These are phyloP conservation scores for Nemania bipapillata DNA, from an alignment of 2,329 filamentous ascomycete genomes.

Conservation along the genomic window DNA sequence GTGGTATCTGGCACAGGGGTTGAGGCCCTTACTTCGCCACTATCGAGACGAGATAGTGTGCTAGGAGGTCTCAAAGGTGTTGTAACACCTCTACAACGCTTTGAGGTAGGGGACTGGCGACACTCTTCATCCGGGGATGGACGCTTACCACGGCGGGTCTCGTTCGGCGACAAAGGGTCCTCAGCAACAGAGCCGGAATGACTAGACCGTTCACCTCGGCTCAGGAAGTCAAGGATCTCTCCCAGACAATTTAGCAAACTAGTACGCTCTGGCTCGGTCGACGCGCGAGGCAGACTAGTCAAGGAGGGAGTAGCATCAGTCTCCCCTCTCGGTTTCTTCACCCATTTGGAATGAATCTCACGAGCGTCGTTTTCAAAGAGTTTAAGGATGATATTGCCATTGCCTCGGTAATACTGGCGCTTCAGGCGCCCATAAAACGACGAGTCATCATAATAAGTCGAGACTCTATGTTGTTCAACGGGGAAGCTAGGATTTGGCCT, in stretches of 20 bases:
- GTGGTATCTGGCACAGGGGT: constrained; percentile 39
- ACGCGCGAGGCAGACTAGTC: constrained; percentile 41
- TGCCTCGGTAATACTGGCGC: constrained; percentile 42
- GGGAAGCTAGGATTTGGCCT: constrained; percentile 41
- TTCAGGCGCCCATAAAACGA: constrained; percentile 44
- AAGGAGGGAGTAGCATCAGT: constrained; percentile 40
- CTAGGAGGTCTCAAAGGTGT: constrained; percentile 37
- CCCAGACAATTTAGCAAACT: constrained; percentile 41
- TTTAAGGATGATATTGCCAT: constrained; percentile 33
- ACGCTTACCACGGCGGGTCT: constrained; percentile 42
- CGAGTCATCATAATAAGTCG: constrained; percentile 43
- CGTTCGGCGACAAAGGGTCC: constrained; percentile 35
- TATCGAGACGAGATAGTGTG: constrained; percentile 44
- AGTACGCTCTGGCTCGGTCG: constrained; percentile 45
- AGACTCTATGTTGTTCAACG: constrained; percentile 33
- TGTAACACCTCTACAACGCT: constrained; percentile 38
- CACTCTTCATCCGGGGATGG: constrained; percentile 41
- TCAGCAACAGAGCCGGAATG: constrained; percentile 26
- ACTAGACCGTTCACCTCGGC: constrained; percentile 29
- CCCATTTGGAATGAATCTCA: constrained; percentile 47
- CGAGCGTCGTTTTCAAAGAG: constrained; percentile 43
- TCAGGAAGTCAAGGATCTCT: constrained; percentile 41
- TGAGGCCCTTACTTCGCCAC: constrained; percentile 38
- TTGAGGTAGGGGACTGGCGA: constrained; percentile 36
- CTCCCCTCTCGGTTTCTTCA: constrained; percentile 44